These are phyloP conservation scores for Fusarium begoniae DNA, from an alignment of 2,329 filamentous ascomycete genomes.

Conservation along the genomic window DNA sequence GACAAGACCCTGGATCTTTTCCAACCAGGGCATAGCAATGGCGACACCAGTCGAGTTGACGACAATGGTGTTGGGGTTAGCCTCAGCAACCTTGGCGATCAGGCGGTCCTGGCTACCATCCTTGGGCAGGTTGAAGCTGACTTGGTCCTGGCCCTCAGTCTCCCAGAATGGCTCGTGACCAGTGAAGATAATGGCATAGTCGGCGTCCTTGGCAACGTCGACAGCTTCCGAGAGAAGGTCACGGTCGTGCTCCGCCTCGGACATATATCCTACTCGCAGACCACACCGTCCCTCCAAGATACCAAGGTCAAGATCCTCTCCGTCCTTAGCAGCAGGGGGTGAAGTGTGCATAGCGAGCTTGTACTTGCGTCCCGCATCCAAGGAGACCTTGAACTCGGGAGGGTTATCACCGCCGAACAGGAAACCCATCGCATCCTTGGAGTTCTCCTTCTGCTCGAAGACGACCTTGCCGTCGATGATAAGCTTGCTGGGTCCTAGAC, in stretches of 20 bases:
- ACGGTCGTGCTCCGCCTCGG: slow-evolving; percentile 46
- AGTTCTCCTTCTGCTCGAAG: slow-evolving; percentile 46
- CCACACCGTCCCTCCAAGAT: slow-evolving; percentile 47
- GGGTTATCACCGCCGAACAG: slow-evolving; percentile 44
- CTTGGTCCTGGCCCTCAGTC: slow-evolving; percentile 72
- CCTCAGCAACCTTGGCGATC: slow-evolving; percentile 63
- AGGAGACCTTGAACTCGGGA: slow-evolving; percentile 44
- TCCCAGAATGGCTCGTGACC: slow-evolving; percentile 64
- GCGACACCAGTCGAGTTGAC: slow-evolving; percentile 73
- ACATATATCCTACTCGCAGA: slow-evolving; percentile 46
- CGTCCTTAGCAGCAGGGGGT: slow-evolving; percentile 38
- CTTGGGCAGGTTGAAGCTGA: slow-evolving; percentile 74
- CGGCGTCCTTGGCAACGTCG: slow-evolving; percentile 64
- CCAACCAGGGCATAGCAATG: slow-evolving; percentile 66
- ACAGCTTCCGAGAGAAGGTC: slow-evolving; percentile 60
- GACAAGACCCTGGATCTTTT: slow-evolving; percentile 66
- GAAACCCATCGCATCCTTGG: slow-evolving; percentile 48
- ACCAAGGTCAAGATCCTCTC: slow-evolving; percentile 43
- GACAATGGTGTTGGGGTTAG: slow-evolving; percentile 67
- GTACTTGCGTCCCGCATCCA: slow-evolving; percentile 45
- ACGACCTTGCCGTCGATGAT: slow-evolving; percentile 45
- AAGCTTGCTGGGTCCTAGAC: slow-evolving; percentile 45
- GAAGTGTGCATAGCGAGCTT: slow-evolving; percentile 44
- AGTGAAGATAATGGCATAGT: slow-evolving; percentile 64
- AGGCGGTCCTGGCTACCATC: slow-evolving; percentile 67